Percentiles rank a stretch among this genome's conserved stretches.
Evolutionary conservation across 371 early-diverging fungal genomes (phyloP).

Genomic region (Funneliformis caledonium): DNA sequence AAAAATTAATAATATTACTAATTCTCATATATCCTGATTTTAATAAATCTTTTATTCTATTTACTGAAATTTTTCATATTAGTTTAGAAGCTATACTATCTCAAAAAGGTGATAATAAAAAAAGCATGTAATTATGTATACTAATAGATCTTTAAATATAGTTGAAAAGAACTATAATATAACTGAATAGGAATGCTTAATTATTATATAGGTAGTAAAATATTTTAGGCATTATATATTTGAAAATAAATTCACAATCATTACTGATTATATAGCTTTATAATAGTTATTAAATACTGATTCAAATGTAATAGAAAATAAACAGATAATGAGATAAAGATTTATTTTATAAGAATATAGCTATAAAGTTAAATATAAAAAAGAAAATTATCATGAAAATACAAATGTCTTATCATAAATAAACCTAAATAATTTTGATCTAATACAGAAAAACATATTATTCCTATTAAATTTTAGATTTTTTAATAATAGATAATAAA

Average conservation of each 20-base stretch:
- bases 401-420: too few species aligned
- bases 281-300: background rate
- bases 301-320: background rate
- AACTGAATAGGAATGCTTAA: background rate
- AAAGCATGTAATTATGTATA: constrained; percentile 36
- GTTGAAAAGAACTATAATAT: background rate
- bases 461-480: too few species aligned
- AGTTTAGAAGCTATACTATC: constrained; percentile 47
- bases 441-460: too few species aligned
- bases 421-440: too few species aligned
- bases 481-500: too few species aligned
- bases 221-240: background rate
- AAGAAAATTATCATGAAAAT: too few species aligned
- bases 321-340: background rate
- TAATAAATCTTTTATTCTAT: constrained; percentile 41
- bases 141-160: background rate
- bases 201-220: background rate
- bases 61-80: constrained; percentile 47
- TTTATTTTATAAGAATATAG: too few species aligned
- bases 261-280: background rate
- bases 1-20: constrained; percentile 37
- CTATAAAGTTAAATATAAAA: too few species aligned
- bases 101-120: constrained; percentile 41
- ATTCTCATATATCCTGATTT: constrained; percentile 46
- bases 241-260: background rate